Conservation (phyloP, 768 basidiomycete genomes). For the Psilocybe subaeruginosa region DNA sequence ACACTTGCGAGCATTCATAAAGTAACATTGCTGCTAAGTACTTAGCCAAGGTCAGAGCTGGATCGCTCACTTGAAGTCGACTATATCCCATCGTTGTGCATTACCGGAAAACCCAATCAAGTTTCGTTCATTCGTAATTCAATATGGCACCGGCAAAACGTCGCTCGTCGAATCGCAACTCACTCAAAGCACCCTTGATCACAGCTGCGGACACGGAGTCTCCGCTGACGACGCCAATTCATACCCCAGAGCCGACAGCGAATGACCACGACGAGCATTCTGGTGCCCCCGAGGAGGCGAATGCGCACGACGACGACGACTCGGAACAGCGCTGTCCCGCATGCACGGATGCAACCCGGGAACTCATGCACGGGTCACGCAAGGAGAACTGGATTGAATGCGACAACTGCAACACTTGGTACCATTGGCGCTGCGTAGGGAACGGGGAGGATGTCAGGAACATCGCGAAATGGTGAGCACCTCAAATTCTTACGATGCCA, state of each 20-base stretch:
- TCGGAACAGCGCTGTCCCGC: conserved; percentile 25
- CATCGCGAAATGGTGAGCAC: conserved; percentile 77
- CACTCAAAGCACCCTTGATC: conserved; percentile 5
- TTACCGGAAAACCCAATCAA: neutral
- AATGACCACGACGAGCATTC: neutral
- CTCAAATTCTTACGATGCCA: neutral
- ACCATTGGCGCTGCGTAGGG: conserved; percentile 82
- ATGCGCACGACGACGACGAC: conserved; percentile 19
- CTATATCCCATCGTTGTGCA: neutral
- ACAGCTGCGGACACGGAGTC: neutral
- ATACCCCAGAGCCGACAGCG: neutral
- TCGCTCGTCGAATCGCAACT: conserved; percentile 12
- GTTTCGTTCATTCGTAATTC: neutral
- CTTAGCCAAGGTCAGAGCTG: neutral
- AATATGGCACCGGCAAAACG: conserved; percentile 16
- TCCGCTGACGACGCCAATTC: neutral
- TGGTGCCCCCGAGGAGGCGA: neutral
- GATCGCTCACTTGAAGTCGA: neutral
- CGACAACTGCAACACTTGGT: conserved; percentile 82
- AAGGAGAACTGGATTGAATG: conserved; percentile 86
- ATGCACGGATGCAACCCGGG: conserved; percentile 27
- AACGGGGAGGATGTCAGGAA: conserved; percentile 63
- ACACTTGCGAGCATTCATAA: too few relatives aligned
- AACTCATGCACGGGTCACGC: conserved; percentile 36
- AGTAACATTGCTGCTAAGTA: neutral